Conservation (phyloP, 352 stramenopile species). For the Aphanomyces stellatus region DNA sequence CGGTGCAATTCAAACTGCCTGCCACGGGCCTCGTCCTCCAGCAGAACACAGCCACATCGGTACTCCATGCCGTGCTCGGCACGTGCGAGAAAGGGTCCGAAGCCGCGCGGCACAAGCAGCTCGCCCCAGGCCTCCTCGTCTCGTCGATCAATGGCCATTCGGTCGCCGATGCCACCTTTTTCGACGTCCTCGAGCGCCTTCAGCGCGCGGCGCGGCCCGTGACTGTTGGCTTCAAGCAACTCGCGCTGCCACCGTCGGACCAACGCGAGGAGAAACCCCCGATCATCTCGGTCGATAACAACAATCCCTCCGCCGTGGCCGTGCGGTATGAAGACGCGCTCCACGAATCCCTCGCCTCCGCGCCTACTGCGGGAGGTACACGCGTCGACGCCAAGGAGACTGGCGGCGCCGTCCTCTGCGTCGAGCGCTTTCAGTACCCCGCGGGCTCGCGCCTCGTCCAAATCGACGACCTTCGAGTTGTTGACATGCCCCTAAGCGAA, state of each 20-base stretch:
- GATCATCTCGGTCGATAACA: not conserved
- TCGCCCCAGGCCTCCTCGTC: conserved; percentile 45
- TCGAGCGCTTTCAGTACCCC: conserved; percentile 23
- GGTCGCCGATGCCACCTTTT: conserved; percentile 35
- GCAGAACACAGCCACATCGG: too few species aligned
- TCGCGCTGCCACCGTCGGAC: not conserved
- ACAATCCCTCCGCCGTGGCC: not conserved
- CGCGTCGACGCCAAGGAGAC: not conserved
- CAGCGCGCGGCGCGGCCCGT: conserved; percentile 39
- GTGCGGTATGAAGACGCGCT: conserved; percentile 11
- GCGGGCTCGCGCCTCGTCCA: conserved; percentile 54
- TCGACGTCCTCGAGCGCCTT: conserved; percentile 42
- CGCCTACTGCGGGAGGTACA: too few species aligned
- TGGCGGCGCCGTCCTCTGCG: not conserved
- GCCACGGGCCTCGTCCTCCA: conserved; percentile 64
- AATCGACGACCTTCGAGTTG: conserved; percentile 49
- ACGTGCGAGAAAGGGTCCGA: conserved; percentile 60
- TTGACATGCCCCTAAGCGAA: conserved; percentile 46
- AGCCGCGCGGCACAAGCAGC: conserved; percentile 34
- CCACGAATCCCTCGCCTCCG: conserved; percentile 21
- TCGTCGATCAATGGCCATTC: conserved; percentile 52
- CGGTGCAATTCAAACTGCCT: conserved; percentile 45
- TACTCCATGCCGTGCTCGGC: conserved; percentile 51
- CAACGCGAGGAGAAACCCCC: not conserved
- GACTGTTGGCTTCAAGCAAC: conserved; percentile 42